Percentiles rank a stretch among this genome's conserved stretches.
These are phyloP conservation scores for Xanthoconium purpureum DNA, from an alignment of 768 basidiomycete species.

Conservation along the genomic window DNA sequence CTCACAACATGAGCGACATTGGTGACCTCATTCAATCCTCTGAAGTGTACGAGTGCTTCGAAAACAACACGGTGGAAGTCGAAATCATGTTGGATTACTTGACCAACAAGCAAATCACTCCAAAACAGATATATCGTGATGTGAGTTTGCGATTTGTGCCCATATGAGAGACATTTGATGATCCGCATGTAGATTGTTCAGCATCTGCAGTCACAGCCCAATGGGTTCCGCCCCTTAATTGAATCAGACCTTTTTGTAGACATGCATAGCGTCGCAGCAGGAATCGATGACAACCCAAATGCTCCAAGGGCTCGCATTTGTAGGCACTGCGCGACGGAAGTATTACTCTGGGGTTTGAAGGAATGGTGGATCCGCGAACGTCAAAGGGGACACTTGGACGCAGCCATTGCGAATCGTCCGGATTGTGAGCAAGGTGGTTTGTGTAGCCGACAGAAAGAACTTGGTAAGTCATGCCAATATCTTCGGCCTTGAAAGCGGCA, in stretches of 20 bases:
- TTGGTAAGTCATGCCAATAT: conserved; percentile 44
- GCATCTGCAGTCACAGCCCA: conserved; percentile 57
- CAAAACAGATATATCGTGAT: conserved; percentile 74
- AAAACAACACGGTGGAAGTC: conserved; percentile 74
- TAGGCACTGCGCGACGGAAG: conserved; percentile 69
- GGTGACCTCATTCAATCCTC: conserved; percentile 75
- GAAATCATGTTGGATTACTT: conserved; percentile 84
- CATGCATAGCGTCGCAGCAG: conserved; percentile 55
- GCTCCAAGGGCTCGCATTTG: conserved; percentile 64
- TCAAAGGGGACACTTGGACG: conserved; percentile 61
- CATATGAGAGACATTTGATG: neutral
- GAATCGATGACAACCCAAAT: conserved; percentile 52
- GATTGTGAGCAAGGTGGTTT: conserved; percentile 64
- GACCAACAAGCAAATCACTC: conserved; percentile 55
- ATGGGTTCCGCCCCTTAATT: conserved; percentile 61
- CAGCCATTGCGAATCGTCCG: conserved; percentile 50
- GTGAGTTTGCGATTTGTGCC: conserved; percentile 35
- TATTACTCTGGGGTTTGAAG: conserved; percentile 69
- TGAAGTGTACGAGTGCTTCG: conserved; percentile 78
- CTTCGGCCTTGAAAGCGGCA: neutral
- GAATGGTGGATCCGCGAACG: conserved; percentile 86
- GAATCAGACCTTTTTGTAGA: conserved; percentile 72
- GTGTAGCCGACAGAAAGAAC: conserved; percentile 64
- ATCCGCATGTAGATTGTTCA: conserved; percentile 51
- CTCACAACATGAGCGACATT: conserved; percentile 63